Evolutionary conservation across 2,329 filamentous ascomycete genomes (phyloP).

Genomic region (Alternaria gaisen): DNA sequence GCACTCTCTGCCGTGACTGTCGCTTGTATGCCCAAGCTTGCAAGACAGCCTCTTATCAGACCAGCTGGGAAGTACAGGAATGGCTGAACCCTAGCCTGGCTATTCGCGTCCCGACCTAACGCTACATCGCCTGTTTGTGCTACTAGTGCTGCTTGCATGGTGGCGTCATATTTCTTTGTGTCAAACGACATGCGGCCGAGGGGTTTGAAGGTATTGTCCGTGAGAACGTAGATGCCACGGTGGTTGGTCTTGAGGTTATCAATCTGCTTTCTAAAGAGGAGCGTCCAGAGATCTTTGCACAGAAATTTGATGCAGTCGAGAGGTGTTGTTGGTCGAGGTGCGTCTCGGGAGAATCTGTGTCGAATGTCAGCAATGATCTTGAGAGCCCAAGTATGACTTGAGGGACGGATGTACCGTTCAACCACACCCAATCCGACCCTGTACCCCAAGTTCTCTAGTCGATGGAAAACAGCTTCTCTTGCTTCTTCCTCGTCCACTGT

Average conservation of each 20-base stretch:
- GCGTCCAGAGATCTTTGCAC: conserved; percentile 96
- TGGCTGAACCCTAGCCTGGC: conserved; percentile 52
- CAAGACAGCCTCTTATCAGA: conserved; percentile 87
- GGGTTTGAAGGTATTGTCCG: conserved; percentile 89
- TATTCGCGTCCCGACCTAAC: conserved; percentile 61
- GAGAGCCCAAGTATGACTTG: background rate
- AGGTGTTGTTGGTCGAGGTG: conserved; percentile 88
- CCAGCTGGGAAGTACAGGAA: conserved; percentile 97
- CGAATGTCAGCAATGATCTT: background rate
- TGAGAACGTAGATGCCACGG: conserved; percentile 93
- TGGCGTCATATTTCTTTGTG: conserved; percentile 44
- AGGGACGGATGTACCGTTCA: conserved; percentile 71
- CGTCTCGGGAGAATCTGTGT: conserved; percentile 77
- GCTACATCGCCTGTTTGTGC: conserved; percentile 43
- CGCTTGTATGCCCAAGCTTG: conserved; percentile 89
- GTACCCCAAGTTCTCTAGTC: conserved; percentile 86
- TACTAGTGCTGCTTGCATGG: conserved; percentile 40
- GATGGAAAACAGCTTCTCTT: conserved; percentile 83
- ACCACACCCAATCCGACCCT: conserved; percentile 91
- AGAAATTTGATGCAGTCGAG: conserved; percentile 98
- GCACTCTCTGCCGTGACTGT: conserved; percentile 90
- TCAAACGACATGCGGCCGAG: conserved; percentile 90
- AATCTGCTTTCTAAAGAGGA: conserved; percentile 95
- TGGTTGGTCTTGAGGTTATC: conserved; percentile 99
- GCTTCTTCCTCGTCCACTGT: conserved; percentile 78